Base-by-base conservation (phyloP, 2,329 filamentous ascomycete species). In the Magnaporthiopsis poae region DNA sequence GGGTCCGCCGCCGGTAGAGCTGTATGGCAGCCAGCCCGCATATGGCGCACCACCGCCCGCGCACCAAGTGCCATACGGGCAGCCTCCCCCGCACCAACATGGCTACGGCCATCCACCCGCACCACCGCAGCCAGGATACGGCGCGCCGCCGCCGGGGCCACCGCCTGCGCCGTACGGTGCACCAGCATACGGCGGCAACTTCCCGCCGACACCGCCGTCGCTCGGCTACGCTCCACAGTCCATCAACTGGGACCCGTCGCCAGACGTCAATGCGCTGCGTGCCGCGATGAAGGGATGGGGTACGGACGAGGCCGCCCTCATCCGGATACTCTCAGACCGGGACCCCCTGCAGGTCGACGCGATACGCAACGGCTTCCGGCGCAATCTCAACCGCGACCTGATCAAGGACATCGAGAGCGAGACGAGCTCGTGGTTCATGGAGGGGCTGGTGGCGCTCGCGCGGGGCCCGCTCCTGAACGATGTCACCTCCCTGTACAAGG, bases 241-340 rank as follows among this genome's bases (percentile, higher is more conserved):
- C 62, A 89, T 91, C 61, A 82, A 85, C 36, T 88, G 83, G 81
- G 88, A 96, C 69, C 88, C 86, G 63, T 82, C 80, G 3, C 79
- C 81, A 15, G 88, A 95, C 71, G 90, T 91, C 0, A 85, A 92
- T 67, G 85, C 82, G 4, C 80, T 96, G 29, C 86, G 91, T 65
- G 84, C 84, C 71, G 91, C 94, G 2, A 96, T 97, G 92, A 96
- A 96, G 77, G 92, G 76, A 0, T 91, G 96, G 69, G 94, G 93
- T 46, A 97, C 93, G 0, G 87, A 98, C 72, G 93, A 97, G 76
- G 89, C 87, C 72, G 77, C 84, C 0, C 80, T 98, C 21, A 93
- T 96, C 69, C 80, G 81, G 2, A 80, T 88, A 3, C 80, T 98
- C 11, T 80, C 89, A 2, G 85, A 82, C 70, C 88, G 92, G 69